phyloP scores from a whole-genome alignment of 306 rosid genomes.

The Cucurbita ficifolia region DNA sequence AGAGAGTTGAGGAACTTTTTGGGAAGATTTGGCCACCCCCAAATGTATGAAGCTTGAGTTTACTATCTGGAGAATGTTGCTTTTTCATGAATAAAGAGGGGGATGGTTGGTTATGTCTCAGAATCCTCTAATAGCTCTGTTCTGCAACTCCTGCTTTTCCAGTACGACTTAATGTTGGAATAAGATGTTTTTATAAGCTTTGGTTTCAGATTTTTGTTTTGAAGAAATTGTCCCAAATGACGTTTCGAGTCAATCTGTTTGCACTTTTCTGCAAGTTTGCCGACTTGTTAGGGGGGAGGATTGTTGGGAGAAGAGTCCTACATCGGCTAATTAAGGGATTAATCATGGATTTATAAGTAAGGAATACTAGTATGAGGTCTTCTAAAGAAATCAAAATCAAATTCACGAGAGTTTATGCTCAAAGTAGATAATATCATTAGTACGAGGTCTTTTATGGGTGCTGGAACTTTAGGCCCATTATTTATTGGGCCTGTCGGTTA shows the following conservation, averaged over 20 bases:
- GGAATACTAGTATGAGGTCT: too few relatives aligned
- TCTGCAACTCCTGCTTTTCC: neutral
- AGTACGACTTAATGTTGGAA: neutral
- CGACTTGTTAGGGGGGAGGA: too few relatives aligned
- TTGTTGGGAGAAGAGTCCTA: too few relatives aligned
- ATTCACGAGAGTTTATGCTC: too few relatives aligned
- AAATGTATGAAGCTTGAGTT: slow-evolving; percentile 42
- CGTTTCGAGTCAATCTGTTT: too few relatives aligned
- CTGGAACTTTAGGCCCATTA: too few relatives aligned
- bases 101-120: neutral
- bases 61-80: neutral
- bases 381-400: too few relatives aligned
- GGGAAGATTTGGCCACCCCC: slow-evolving; percentile 97
- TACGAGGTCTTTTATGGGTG: too few relatives aligned
- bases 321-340: too few relatives aligned
- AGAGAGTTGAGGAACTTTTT: slow-evolving; percentile 68
- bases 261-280: too few relatives aligned
- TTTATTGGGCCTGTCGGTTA: neutral
- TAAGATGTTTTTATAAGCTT: neutral
- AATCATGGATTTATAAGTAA: too few relatives aligned
- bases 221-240: neutral
- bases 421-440: too few relatives aligned
- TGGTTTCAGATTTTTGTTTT: neutral
- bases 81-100: neutral
- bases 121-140: neutral